Evolutionary conservation across 768 basidiomycete genomes (phyloP), one percentile per base, ranked within the genome.

Genomic region (Tephrocybe sp.): DNA sequence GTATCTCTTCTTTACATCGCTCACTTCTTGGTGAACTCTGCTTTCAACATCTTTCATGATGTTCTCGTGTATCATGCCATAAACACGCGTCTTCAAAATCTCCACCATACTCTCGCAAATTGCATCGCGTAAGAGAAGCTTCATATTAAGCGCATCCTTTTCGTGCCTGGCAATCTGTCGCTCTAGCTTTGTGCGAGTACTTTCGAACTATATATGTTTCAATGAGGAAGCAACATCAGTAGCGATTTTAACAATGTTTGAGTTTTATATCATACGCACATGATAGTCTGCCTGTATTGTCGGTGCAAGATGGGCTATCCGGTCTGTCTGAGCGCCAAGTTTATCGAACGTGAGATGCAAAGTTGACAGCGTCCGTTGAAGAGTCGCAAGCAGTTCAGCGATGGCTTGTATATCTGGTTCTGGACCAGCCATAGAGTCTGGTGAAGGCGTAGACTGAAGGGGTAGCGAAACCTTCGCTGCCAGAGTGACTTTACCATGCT

Each of bases 261-360:
- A 22, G 42, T 21, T 15, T 36, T 30, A n/a, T 19, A 15, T 6
- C 15, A 58, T n/a, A n/a, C 69, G 36, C 39, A 78, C 79, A 63
- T 79, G 70, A 31, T 74, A 66, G 4, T 66, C 55, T 1, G 72
- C 67, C 49, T 77, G 75, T 31, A 77, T 66, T 16, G 75, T 73
- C 4, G 75, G 69, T 15, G 71, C 70, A 24, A 80, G 55, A 8
- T 68, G 63, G 1, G 74, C 69, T 39, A 82, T 64, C 31, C 64
- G 69, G 38, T 69, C 67, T 0, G 74, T 72, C 50, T 82, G 79
- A n/a, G 63, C 61, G 5, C 68, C 75, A 4, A 83, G 64, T 1
- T 58, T 62, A 31, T 75, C 75, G 55, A 82, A 74, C 1, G 76
- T 73, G 11, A 59, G 56, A 2, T 72, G 66, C 46, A 82, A 64